Evolutionary conservation across 2,329 filamentous ascomycete genomes (phyloP).

Genomic region (Diaporthe longicolla): DNA sequence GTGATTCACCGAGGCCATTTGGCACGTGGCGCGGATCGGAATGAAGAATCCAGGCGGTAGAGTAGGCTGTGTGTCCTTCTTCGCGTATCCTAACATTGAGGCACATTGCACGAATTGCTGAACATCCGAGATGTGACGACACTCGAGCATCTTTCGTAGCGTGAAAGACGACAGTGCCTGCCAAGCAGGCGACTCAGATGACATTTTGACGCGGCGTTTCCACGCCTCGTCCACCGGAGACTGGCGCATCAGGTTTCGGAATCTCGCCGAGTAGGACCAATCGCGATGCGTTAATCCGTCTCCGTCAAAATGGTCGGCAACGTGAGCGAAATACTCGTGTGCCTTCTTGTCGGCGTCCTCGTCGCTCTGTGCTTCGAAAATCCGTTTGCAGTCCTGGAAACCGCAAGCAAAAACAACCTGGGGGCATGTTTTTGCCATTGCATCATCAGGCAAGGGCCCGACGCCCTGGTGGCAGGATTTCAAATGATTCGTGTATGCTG

Average conservation of each 20-base stretch:
- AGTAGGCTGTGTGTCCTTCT: constrained; percentile 38
- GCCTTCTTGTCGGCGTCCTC: constrained; percentile 56
- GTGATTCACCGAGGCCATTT: constrained; percentile 39
- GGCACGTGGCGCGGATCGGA: constrained; percentile 48
- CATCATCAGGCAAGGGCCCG: constrained; percentile 51
- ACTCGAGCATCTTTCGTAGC: constrained; percentile 61
- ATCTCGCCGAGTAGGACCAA: constrained; percentile 61
- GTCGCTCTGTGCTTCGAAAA: constrained; percentile 60
- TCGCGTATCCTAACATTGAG: constrained; percentile 49
- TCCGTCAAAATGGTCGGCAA: constrained; percentile 62
- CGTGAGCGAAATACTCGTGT: constrained; percentile 62
- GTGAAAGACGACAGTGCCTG: constrained; percentile 58
- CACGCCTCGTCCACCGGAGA: constrained; percentile 54
- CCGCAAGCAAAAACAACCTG: constrained; percentile 65
- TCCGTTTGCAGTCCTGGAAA: constrained; percentile 59
- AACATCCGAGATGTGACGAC: constrained; percentile 58
- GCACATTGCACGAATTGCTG: constrained; percentile 57
- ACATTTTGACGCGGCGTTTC: constrained; percentile 55
- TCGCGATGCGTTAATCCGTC: constrained; percentile 56
- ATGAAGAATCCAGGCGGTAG: constrained; percentile 41
- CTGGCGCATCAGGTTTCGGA: constrained; percentile 62
- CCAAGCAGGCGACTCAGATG: constrained; percentile 55
- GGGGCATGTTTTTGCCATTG: constrained; percentile 59
- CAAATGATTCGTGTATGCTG: constrained; percentile 62
- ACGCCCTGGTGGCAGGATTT: constrained; percentile 60